Evolutionary conservation across 345 rosid genomes (phyloP), one percentile per base, ranked within the genome.

Genomic region (Arabidopsis suecica): DNA sequence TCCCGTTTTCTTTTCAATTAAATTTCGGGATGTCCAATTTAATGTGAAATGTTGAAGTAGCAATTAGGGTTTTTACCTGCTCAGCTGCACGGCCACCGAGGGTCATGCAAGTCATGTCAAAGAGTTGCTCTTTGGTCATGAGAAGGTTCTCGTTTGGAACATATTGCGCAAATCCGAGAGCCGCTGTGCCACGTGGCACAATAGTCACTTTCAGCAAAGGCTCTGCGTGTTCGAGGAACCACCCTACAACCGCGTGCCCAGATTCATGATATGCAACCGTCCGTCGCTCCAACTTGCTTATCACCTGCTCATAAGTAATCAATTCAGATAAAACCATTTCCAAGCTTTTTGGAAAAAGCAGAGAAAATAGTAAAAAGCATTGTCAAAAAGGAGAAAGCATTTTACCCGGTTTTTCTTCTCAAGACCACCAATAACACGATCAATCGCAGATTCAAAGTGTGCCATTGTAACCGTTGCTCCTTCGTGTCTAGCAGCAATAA

Each of bases 21-120:
- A 9, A 9, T 8, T 32, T 56, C 12, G 6, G 28, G 28, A 23
- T 2, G 25, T 23, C 25, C 25, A 23, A 23, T 23, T 23, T 23
- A 23, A 23, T 23, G 25, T 23, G 25, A 23, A 23, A 23, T 23
- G 25, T 2, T 23, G 2, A 23, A 1, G 32, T 53, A 2, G 14
- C 16, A 71, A 16, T 20, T 7, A 42, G 8, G 37, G 10, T 13
- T 13, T 2, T 63, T 73, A 91, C 98, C 97, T 95, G 94, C 77
- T 95, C 99, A 22, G 98, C 94, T 23, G 99, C 99, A 77, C 97
- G 87, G 37, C 99, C 99, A 12, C 99, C 99, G 4, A 95, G 94
- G 53, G 98, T 95, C 99, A 92, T 87, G 78, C 98, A 95, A 6
- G 98, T 92, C 88, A 92, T 82, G 76, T 95, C 98, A 13, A 92